A percentile compares a stretch with the other conserved stretches of the same genome.
These are phyloP conservation scores for Verticillium longisporum DNA, from an alignment of 2,329 filamentous ascomycete species.

Conservation along the genomic window DNA sequence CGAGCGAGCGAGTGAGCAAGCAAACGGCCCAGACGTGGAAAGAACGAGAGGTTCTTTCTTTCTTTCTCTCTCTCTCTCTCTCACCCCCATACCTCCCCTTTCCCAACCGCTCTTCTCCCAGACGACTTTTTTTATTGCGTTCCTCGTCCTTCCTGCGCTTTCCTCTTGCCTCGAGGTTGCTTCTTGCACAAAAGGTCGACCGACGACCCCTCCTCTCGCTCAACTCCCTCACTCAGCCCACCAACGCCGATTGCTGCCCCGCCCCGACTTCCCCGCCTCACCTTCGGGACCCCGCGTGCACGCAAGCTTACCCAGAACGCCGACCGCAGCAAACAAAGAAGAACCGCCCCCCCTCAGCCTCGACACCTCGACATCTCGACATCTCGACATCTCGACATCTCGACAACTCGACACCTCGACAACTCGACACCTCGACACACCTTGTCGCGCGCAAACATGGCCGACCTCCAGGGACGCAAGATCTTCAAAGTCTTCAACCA, in stretches of 20 bases:
- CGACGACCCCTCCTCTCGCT: not conserved
- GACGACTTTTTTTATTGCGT: not conserved
- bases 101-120: not conserved
- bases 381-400: too few species aligned
- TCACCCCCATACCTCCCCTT: not conserved
- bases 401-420: too few species aligned
- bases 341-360: too few species aligned
- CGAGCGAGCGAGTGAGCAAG: too few species aligned
- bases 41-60: not conserved
- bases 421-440: not conserved
- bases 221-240: not conserved
- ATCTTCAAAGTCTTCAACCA: conserved; percentile 99
- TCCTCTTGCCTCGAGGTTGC: not conserved
- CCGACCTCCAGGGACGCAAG: conserved; percentile 58
- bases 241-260: not conserved
- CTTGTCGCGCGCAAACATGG: conserved; percentile 20
- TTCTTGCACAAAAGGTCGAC: not conserved
- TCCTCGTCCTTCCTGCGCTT: too few species aligned
- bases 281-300: not conserved
- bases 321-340: too few species aligned
- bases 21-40: not conserved
- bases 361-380: too few species aligned
- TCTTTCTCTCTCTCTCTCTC: not conserved
- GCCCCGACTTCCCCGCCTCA: not conserved
- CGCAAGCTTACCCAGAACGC: not conserved